Percentiles rank a stretch among this genome's conserved stretches.
phyloP scores from a whole-genome alignment of 2,329 filamentous ascomycete species.

The Cladosporium cucumerinum region DNA sequence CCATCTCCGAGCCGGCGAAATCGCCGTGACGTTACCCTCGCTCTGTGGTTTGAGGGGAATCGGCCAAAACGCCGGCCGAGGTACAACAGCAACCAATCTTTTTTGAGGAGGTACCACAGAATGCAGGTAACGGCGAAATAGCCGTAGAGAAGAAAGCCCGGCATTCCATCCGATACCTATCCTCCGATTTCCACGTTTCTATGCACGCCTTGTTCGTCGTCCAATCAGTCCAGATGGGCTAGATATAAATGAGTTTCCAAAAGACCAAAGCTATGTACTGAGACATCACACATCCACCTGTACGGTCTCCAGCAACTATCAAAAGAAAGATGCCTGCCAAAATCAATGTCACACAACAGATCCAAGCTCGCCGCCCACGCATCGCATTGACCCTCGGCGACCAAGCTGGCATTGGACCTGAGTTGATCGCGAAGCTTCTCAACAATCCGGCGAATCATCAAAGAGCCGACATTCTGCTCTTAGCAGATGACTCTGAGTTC shows the following conservation, averaged over 20 bases:
- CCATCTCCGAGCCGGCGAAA: neutral
- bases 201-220: neutral
- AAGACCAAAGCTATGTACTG: neutral
- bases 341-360: neutral
- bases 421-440: slow-evolving; percentile 18
- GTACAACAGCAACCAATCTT: neutral
- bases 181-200: neutral
- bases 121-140: neutral
- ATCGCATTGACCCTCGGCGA: slow-evolving; percentile 19
- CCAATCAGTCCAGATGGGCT: neutral
- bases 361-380: slow-evolving; percentile 9
- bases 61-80: neutral
- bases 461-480: slow-evolving; percentile 16
- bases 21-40: neutral
- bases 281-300: neutral
- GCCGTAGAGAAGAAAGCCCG: neutral
- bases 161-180: neutral
- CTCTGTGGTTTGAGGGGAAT: neutral
- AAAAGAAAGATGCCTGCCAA: neutral
- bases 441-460: slow-evolving; percentile 11
- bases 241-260: neutral
- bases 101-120: neutral
- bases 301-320: neutral
- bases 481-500: slow-evolving; percentile 16
- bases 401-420: slow-evolving; percentile 19